Percentiles rank a stretch among this genome's conserved stretches.
Conservation (phyloP, 768 basidiomycete species). For the Leccinum subgranulosum region DNA sequence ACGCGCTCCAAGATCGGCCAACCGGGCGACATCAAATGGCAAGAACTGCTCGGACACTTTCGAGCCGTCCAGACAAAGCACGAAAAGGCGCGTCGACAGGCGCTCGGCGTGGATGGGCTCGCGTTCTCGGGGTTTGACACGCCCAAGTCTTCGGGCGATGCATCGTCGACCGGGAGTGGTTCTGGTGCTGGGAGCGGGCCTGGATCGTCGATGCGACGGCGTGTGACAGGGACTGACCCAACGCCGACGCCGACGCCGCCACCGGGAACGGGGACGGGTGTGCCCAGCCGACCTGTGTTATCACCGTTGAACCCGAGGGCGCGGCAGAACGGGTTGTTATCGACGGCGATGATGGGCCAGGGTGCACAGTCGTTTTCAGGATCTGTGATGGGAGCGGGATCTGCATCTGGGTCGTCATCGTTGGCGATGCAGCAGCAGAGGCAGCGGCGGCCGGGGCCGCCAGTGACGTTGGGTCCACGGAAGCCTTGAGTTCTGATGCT, state of each 20-base stretch:
- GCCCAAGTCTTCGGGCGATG: slow-evolving; percentile 27
- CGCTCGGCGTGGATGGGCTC: slow-evolving; percentile 60
- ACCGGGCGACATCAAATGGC: slow-evolving; percentile 96
- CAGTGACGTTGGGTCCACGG: slow-evolving; percentile 38
- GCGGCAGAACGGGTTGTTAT: slow-evolving; percentile 44
- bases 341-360: slow-evolving; percentile 36
- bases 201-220: slow-evolving; percentile 55
- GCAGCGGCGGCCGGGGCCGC: slow-evolving; percentile 36
- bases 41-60: slow-evolving; percentile 90
- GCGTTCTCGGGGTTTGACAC: slow-evolving; percentile 44
- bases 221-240: slow-evolving; percentile 53
- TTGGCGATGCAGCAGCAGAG: slow-evolving; percentile 37
- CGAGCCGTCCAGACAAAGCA: slow-evolving; percentile 85
- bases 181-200: background rate
- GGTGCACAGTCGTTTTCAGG: slow-evolving; percentile 30
- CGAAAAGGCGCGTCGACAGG: slow-evolving; percentile 84
- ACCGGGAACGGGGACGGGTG: slow-evolving; percentile 24
- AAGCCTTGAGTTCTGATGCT: slow-evolving; percentile 9
- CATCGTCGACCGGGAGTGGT: slow-evolving; percentile 9
- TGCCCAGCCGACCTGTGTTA: slow-evolving; percentile 40
- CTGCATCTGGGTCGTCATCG: background rate
- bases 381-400: slow-evolving; percentile 10
- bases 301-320: slow-evolving; percentile 76
- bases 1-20: slow-evolving; percentile 68
- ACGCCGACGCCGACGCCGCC: slow-evolving; percentile 24